Evolutionary conservation across 305 asterid species (phyloP), one percentile per base, ranked within the genome.

Genomic region (Euphrasia arctica): DNA sequence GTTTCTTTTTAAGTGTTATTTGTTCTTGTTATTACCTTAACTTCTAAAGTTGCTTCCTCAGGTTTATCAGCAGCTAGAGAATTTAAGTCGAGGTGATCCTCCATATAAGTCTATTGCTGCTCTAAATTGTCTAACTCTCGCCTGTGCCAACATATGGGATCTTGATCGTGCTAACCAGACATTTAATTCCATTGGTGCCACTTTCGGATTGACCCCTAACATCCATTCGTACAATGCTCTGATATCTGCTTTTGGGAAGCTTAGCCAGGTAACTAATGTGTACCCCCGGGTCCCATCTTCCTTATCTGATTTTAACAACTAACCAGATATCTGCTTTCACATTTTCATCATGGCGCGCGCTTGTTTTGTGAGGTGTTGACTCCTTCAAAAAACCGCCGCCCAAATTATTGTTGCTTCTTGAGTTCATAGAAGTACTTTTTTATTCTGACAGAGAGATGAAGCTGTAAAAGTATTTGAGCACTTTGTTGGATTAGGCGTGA

Each of bases 61-160:
- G 97, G 98, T 90, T 70, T 93, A 86, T 79, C 88, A 78, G 74
- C 98, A 90, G 81, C 80, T 92, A 75, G 96, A 92, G 85, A 83
- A 70, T 75, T 73, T 92, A 80, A 78, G 90, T 72, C 79, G 54
- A 54, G 96, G 80, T 3, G 73, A 85, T 64, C 79, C 91, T 66
- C 95, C 96, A 52, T 81, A 76, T 82, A 92, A 90, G 72, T 92
- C 96, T 72, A 74, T 85, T 71, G 85, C 95, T 58, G 91, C 96
- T 25, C 76, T 90, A 60, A 92, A 92, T 66, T 92, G 98, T 74
- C 28, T 92, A 61, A 83, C 90, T 66, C 85, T 90, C 59, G 97
- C 96, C 34, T 90, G 97, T 81, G 96, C 95, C 64, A 90, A 92
- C 75, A 83, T 85, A 57, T 90, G 97, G 97, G 98, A 92, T 76